Conservation (phyloP, 108 stramenopile species). For the Schizochytrium sp. region DNA sequence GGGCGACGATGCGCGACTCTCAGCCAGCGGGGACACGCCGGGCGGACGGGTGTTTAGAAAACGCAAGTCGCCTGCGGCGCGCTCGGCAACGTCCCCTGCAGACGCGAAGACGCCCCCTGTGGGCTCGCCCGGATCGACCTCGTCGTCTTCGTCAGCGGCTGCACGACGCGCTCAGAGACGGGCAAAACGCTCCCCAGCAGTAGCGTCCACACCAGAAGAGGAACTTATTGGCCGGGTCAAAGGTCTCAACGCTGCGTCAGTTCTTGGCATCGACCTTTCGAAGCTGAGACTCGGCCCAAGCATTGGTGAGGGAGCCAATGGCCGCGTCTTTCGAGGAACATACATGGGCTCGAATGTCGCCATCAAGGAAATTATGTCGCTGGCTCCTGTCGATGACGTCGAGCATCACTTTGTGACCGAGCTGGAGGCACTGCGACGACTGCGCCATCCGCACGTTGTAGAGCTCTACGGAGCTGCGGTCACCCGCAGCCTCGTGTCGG, state of each 20-base stretch:
- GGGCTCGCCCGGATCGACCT: not conserved
- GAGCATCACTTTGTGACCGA: slow-evolving; percentile 4
- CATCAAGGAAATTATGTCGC: not conserved
- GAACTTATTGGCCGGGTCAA: not conserved
- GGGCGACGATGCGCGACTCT: not conserved
- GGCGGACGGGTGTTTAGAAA: not conserved
- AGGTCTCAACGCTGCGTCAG: not conserved
- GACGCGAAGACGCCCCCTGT: not conserved
- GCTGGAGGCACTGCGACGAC: not conserved
- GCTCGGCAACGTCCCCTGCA: not conserved
- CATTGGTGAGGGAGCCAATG: slow-evolving; percentile 3
- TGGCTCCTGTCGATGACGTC: not conserved
- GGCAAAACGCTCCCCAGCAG: not conserved
- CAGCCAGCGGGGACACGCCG: not conserved
- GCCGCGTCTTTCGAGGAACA: not conserved
- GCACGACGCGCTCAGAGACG: not conserved
- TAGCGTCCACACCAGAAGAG: not conserved
- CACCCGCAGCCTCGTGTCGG: not conserved
- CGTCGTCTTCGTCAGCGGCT: not conserved
- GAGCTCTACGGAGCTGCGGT: not conserved
- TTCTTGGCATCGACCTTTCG: slow-evolving; percentile 1
- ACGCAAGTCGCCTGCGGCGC: not conserved
- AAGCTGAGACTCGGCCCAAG: not conserved
- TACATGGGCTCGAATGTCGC: not conserved
- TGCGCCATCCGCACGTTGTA: not conserved